Percentiles rank a stretch among this genome's conserved stretches.
Evolutionary conservation across 371 early-diverging fungal species (phyloP).

Genomic region (Spiromyces aspiralis): DNA sequence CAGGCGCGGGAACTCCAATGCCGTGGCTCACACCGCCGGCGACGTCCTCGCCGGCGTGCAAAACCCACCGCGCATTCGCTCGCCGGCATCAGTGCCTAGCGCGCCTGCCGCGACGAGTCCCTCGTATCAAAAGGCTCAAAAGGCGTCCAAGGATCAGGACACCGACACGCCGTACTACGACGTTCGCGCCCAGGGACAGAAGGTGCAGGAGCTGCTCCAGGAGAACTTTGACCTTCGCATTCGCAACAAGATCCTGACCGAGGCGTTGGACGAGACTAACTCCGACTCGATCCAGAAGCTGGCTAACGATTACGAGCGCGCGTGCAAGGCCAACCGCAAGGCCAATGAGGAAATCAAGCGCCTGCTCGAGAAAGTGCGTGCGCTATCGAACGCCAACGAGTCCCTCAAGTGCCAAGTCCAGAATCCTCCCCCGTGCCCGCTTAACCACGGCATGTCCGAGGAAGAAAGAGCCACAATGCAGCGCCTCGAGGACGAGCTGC

Average conservation of each 20-base stretch:
- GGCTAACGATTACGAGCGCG: background rate
- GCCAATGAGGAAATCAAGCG: background rate
- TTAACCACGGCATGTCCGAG: background rate
- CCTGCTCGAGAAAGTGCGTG: background rate
- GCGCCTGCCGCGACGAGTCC: too few relatives aligned
- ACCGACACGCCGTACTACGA: background rate
- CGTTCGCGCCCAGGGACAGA: slow-evolving; percentile 1
- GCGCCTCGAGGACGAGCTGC: background rate
- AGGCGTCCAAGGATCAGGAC: background rate
- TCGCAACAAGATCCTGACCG: slow-evolving; percentile 4
- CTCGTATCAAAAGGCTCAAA: too few relatives aligned
- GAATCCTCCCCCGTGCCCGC: background rate
- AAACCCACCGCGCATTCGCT: background rate
- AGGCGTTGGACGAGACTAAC: slow-evolving; percentile 19
- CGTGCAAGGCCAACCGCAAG: background rate
- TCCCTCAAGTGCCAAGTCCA: background rate
- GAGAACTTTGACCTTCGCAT: slow-evolving; percentile 6
- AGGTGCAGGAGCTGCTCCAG: slow-evolving; percentile 2
- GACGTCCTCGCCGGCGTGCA: background rate
- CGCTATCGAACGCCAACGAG: background rate
- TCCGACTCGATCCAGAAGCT: background rate
- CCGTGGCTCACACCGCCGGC: background rate
- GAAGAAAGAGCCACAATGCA: background rate
- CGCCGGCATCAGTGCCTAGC: too few relatives aligned
- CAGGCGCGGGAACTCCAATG: background rate